Evolutionary conservation across 148 eudicot species (phyloP), one percentile per base, ranked within the genome.

Genomic region (Diospyros kaki): DNA sequence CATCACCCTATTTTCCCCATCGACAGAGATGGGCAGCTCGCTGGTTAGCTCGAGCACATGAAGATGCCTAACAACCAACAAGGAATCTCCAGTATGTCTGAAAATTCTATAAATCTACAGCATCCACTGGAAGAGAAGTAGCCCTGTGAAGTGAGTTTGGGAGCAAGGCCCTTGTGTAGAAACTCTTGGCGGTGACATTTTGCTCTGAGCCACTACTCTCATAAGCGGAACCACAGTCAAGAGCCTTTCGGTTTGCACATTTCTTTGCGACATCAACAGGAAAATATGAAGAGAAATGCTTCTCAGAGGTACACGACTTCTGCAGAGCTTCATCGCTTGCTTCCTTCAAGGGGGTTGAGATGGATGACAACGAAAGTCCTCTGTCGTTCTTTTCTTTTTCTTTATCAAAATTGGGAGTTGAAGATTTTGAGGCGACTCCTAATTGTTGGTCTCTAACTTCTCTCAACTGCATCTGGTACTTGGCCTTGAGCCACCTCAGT

Each of bases 131-230:
- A 54, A 91, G 88, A 67, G 97, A 91, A 56, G 82, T 85, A 17
- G 98, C 88, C 75, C 96, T 78, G 73, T 88, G 96, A 74, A 90
- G 93, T 38, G 90, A 78, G 58, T 83, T 82, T 15, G 95, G 92
- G 78, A 85, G 72, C 77, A 88, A 75, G 4, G 77, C 60, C 65
- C 76, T 85, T 14, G 80, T 43, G 51, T 78, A 86, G 59, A 79
- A 87, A 77, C 77, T 81, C 78, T 84, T 83, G 17, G 86, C 76
- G 55, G 81, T 74, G 73, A 62, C 80, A 69, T 84, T 78, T 74
- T 78, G 71, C 45, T 89, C 86, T 0, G 86, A 85, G 74, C 86
- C 82, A 71, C 83, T 83, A 14, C 78, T 73, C 59, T 76, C 85
- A 64, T 80, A 82, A 53, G 79, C 76, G 12, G 17, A 9, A 45